These are phyloP conservation scores for Stromatinia cepivora DNA, from an alignment of 2,329 filamentous ascomycete species.

Conservation along the genomic window DNA sequence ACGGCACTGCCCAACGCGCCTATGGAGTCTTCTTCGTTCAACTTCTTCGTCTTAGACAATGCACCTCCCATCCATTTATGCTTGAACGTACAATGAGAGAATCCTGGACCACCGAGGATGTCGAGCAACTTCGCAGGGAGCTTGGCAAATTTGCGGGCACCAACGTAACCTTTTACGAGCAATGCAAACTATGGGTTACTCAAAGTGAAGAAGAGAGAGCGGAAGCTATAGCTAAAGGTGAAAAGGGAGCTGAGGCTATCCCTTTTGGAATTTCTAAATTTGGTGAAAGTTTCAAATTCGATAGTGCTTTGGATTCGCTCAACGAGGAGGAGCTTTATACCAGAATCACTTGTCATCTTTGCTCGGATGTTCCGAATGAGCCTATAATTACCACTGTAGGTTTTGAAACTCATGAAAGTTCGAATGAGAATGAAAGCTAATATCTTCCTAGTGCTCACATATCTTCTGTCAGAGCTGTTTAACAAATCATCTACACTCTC, in stretches of 20 bases:
- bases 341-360: conserved; percentile 46
- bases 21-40: conserved; percentile 38
- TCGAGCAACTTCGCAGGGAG: conserved; percentile 26
- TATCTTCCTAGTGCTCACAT: conserved; percentile 49
- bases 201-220: conserved; percentile 18
- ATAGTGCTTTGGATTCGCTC: conserved; percentile 39
- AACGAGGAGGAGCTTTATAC: conserved; percentile 38
- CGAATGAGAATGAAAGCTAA: not conserved
- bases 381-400: conserved; percentile 46
- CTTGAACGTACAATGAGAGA: conserved; percentile 39
- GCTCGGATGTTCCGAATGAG: conserved; percentile 44
- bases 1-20: conserved; percentile 29
- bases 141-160: conserved; percentile 23
- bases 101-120: conserved; percentile 37
- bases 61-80: conserved; percentile 40
- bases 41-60: conserved; percentile 40
- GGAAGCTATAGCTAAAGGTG: conserved; percentile 12
- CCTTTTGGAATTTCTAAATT: conserved; percentile 35
- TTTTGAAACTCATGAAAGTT: not conserved
- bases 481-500: conserved; percentile 31
- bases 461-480: conserved; percentile 56
- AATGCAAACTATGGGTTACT: conserved; percentile 36
- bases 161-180: conserved; percentile 35
- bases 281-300: conserved; percentile 41
- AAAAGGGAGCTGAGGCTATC: conserved; percentile 20